A percentile compares a stretch with the other conserved stretches of the same genome.
Evolutionary conservation across 805 yeast species (phyloP).

Genomic region (Candida xiaguanensis): DNA sequence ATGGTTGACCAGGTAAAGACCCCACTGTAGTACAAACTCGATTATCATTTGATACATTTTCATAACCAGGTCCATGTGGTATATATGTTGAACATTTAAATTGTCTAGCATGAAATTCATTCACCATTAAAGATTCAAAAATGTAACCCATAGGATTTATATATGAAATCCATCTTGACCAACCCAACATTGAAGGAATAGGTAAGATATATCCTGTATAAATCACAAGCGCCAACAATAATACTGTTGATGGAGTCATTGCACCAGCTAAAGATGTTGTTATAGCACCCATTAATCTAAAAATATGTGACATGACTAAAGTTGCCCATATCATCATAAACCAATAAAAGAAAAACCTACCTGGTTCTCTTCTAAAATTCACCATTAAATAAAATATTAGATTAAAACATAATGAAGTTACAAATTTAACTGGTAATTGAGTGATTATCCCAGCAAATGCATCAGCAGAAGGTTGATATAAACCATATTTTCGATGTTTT

Average conservation of each 20-base stretch:
- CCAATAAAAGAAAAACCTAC: slow-evolving; percentile 44
- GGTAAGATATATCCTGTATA: slow-evolving; percentile 49
- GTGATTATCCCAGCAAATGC: slow-evolving; percentile 60
- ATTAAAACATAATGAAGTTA: slow-evolving; percentile 29
- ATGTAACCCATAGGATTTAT: slow-evolving; percentile 41
- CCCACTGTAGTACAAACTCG: slow-evolving; percentile 62
- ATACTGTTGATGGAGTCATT: slow-evolving; percentile 42
- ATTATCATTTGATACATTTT: slow-evolving; percentile 27
- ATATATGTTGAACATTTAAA: slow-evolving; percentile 53
- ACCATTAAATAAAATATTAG: slow-evolving; percentile 47
- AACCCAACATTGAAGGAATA: slow-evolving; percentile 48
- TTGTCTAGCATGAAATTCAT: slow-evolving; percentile 57
- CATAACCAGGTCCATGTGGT: slow-evolving; percentile 59
- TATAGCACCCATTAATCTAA: slow-evolving; percentile 40
- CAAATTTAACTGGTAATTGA: slow-evolving; percentile 58
- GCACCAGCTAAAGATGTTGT: slow-evolving; percentile 40
- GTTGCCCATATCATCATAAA: slow-evolving; percentile 27
- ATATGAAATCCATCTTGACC: slow-evolving; percentile 57
- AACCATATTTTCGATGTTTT: slow-evolving; percentile 68
- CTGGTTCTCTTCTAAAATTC: slow-evolving; percentile 50
- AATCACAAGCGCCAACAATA: slow-evolving; percentile 51
- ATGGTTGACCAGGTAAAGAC: slow-evolving; percentile 47
- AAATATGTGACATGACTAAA: slow-evolving; percentile 39
- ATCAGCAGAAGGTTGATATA: slow-evolving; percentile 73
- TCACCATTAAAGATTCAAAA: slow-evolving; percentile 57